These are phyloP conservation scores for Exidia glandulosa DNA, from an alignment of 768 basidiomycete genomes.

Conservation along the genomic window DNA sequence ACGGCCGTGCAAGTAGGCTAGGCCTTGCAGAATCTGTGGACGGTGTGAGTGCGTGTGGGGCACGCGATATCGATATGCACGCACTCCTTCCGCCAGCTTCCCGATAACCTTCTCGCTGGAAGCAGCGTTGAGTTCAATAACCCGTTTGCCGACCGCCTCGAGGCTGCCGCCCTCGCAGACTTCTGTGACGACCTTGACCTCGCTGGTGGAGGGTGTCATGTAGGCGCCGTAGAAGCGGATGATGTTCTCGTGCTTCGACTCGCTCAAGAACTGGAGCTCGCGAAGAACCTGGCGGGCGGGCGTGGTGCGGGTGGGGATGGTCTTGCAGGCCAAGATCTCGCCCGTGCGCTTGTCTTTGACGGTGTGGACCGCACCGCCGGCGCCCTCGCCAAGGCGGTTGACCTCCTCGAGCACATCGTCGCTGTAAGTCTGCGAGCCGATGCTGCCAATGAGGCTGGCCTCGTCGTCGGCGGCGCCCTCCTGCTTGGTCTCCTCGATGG, in stretches of 20 bases:
- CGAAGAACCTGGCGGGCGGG: conserved; percentile 87
- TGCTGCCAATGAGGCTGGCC: conserved; percentile 1
- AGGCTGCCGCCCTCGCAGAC: conserved; percentile 78
- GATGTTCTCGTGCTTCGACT: conserved; percentile 78
- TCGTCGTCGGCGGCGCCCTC: neutral
- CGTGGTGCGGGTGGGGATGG: conserved; percentile 82
- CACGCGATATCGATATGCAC: neutral
- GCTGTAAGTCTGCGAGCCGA: conserved; percentile 33
- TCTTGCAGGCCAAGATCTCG: conserved; percentile 85
- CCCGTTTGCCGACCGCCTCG: conserved; percentile 77
- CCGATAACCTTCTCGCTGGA: conserved; percentile 85
- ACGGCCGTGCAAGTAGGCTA: conserved; percentile 82
- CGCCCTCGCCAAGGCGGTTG: conserved; percentile 80
- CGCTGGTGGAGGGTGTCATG: conserved; percentile 74
- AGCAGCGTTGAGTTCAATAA: conserved; percentile 65
- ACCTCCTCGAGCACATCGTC: conserved; percentile 70
- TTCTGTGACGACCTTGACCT: conserved; percentile 95
- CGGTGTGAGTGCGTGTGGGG: conserved; percentile 6
- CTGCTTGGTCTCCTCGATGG: neutral
- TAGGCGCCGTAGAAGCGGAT: conserved; percentile 88
- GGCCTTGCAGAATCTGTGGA: conserved; percentile 72
- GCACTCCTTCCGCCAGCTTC: conserved; percentile 83
- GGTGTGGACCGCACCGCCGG: conserved; percentile 92
- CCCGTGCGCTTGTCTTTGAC: conserved; percentile 75
- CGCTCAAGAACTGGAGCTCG: conserved; percentile 83